Conservation (phyloP, 1,139 yeast genomes). For the Blastobotrys buckinghamii region DNA sequence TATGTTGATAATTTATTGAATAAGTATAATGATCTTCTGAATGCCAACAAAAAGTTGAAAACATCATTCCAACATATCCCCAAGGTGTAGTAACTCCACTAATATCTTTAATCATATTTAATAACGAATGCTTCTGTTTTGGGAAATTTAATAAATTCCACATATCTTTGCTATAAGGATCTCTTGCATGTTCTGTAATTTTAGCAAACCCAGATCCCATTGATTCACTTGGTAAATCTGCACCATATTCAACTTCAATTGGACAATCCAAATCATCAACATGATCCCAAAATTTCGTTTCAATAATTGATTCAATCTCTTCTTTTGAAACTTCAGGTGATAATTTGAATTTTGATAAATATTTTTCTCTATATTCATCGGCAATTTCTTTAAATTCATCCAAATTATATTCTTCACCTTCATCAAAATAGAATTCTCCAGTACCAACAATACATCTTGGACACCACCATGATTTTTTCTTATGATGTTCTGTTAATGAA, state of each 20-base stretch:
- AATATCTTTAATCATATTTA: conserved; percentile 41
- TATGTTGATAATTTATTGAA: conserved; percentile 57
- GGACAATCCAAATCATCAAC: conserved; percentile 35
- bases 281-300: conserved; percentile 35
- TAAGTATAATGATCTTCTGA: conserved; percentile 73
- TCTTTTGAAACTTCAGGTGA: background rate
- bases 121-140: conserved; percentile 47
- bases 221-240: conserved; percentile 39
- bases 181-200: conserved; percentile 27
- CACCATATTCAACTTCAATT: conserved; percentile 47
- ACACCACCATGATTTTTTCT: conserved; percentile 59
- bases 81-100: conserved; percentile 43
- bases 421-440: conserved; percentile 87
- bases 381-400: conserved; percentile 57
- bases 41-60: conserved; percentile 67
- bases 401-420: conserved; percentile 56
- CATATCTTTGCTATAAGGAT: conserved; percentile 40
- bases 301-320: conserved; percentile 25
- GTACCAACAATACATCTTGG: conserved; percentile 77
- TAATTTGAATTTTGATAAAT: conserved; percentile 13
- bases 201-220: conserved; percentile 52
- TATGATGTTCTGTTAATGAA: conserved; percentile 20
- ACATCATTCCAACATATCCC: conserved; percentile 59
- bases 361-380: conserved; percentile 40
- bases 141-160: conserved; percentile 75